Evolutionary conservation across 2,329 filamentous ascomycete species (phyloP).

Genomic region (Fusarium sterilihyphosum): DNA sequence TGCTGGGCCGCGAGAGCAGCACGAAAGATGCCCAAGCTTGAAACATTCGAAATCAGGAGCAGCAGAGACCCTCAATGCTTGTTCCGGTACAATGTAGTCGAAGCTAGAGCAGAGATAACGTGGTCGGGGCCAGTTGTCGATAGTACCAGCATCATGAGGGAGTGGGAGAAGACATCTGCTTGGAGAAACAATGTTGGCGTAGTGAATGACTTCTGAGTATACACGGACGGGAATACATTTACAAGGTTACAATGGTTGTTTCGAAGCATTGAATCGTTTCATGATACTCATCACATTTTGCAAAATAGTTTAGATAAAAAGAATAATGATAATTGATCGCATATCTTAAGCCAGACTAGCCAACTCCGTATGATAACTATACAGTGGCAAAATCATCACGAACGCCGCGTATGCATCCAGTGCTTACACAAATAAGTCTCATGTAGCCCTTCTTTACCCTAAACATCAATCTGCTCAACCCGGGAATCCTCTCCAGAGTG

Average conservation of each 20-base stretch:
- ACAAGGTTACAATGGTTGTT: not conserved
- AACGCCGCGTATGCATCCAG: slow-evolving; percentile 29
- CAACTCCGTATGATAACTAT: slow-evolving; percentile 11
- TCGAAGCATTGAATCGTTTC: not conserved
- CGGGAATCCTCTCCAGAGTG: slow-evolving; percentile 32
- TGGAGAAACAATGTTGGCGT: not conserved
- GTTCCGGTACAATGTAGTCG: not conserved
- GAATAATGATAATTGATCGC: slow-evolving; percentile 19
- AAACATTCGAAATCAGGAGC: not conserved
- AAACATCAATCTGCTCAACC: slow-evolving; percentile 31
- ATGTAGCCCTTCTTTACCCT: not conserved
- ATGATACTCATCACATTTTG: not conserved
- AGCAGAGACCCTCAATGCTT: not conserved
- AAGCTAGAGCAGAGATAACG: not conserved
- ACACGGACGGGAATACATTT: not conserved
- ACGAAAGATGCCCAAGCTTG: not conserved
- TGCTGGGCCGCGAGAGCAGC: not conserved
- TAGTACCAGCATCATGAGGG: not conserved
- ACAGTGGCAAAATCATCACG: slow-evolving; percentile 16
- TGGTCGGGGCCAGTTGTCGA: not conserved
- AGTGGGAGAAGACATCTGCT: not conserved
- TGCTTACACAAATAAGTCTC: not conserved
- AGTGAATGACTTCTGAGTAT: not conserved
- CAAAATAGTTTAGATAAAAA: not conserved
- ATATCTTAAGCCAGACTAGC: not conserved